Percentiles rank a stretch among this genome's conserved stretches.
phyloP scores from a whole-genome alignment of 2,329 filamentous ascomycete genomes.

The Pseudopyricularia javanii region DNA sequence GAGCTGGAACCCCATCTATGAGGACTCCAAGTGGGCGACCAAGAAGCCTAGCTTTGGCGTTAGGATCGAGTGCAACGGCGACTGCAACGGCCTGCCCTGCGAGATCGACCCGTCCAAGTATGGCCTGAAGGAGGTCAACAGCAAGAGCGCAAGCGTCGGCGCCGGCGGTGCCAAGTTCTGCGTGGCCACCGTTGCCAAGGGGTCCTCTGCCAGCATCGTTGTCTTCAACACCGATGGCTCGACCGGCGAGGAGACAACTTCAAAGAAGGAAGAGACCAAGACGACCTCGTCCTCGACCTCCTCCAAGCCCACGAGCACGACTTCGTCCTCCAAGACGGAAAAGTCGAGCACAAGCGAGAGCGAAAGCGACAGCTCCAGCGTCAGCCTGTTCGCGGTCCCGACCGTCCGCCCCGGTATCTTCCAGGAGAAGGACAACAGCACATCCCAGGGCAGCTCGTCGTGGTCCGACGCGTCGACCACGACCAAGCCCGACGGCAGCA shows the following conservation, averaged over 20 bases:
- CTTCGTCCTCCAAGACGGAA: constrained; percentile 5
- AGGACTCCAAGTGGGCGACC: constrained; percentile 38
- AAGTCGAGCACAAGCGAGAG: constrained; percentile 10
- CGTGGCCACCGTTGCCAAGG: constrained; percentile 61
- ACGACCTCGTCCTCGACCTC: constrained; percentile 12
- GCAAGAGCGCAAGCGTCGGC: constrained; percentile 39
- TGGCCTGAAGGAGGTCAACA: constrained; percentile 45
- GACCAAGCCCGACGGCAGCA: constrained; percentile 3
- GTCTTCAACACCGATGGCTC: constrained; percentile 39
- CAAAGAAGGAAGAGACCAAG: constrained; percentile 6
- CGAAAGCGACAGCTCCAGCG: constrained; percentile 3
- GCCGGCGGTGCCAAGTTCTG: constrained; percentile 62
- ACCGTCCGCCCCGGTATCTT: constrained; percentile 36
- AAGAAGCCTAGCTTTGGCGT: constrained; percentile 54
- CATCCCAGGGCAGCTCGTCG: constrained; percentile 3
- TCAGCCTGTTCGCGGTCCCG: constrained; percentile 9
- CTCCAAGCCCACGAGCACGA: constrained; percentile 5
- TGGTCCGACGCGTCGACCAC: constrained; percentile 1
- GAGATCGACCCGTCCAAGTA: constrained; percentile 50
- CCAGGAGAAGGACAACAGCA: constrained; percentile 37
- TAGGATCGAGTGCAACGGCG: constrained; percentile 54
- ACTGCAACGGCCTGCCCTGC: constrained; percentile 66
- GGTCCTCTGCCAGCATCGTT: constrained; percentile 54
- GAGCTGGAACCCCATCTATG: constrained; percentile 67
- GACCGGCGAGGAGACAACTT: constrained; percentile 10